Evolutionary conservation across 169 alveolate genomes (phyloP), one percentile per base, ranked within the genome.

Genomic region (Cryptosporidium viatorum): DNA sequence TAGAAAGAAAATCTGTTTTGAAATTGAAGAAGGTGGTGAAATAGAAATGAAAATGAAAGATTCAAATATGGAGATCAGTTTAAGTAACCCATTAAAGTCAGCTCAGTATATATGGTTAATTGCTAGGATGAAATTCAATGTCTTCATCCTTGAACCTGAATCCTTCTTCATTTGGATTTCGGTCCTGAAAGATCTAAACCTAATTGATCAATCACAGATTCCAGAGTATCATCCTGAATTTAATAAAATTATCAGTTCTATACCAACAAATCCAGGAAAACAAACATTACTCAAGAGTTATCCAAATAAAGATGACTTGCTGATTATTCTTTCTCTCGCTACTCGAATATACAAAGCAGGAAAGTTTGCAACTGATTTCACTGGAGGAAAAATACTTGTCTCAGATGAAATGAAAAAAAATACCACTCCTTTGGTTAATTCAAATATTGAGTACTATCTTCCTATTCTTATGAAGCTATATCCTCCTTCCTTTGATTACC

Each of bases 321-420:
- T 80, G 14, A 7, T 80, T 8, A 59, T 80, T 45, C 18, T 80
- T 26, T 37, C 69, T 16, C 14, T 80, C 3, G 23, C 69, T 8
- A 62, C 89, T 43, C 59, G 37, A 18, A 39, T 26, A n/a, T 80
- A 80, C 62, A 60, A 31, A 23, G 39, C 10, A 16, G 89, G 89
- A 43, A 80, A 62, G 35, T 80, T 80, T 62, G 89, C 89, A 67
- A 62, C 75, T 4, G 89, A 80, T 62, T 80, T 80, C 31, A 80
- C 89, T 21, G 86, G 60, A 55, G 67, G 70, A 4, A 80, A 80
- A 26, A 16, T 23, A 0, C 29, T 31, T 43, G 23, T 62, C n/a
- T 16, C 74, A 14, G 18, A n/a, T 14, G 23, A 37, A 39, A 14
- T 62, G 18, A 80, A 65, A 41, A 51, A 80, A 33, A 60, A 43